These are phyloP conservation scores for Penicillium oxalicum DNA, from an alignment of 2,329 filamentous ascomycete genomes.

Conservation along the genomic window DNA sequence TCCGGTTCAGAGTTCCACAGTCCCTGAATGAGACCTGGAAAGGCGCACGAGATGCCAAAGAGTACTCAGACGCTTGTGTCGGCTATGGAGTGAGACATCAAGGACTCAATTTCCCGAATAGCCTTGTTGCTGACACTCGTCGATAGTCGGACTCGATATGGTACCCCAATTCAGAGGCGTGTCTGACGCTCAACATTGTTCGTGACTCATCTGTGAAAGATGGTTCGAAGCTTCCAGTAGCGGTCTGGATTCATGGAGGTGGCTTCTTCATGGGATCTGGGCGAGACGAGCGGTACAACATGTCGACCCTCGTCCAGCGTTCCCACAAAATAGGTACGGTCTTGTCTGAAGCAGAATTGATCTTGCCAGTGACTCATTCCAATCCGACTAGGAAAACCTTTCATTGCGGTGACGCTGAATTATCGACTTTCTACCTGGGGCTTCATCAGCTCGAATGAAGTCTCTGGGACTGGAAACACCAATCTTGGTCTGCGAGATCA, in stretches of 20 bases:
- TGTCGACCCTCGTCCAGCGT: slow-evolving; percentile 54
- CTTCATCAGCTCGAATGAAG: slow-evolving; percentile 45
- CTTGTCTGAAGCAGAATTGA: too few species aligned
- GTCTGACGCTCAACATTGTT: slow-evolving; percentile 58
- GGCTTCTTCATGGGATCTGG: slow-evolving; percentile 48
- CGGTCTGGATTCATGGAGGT: slow-evolving; percentile 58
- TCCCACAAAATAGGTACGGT: slow-evolving; percentile 42
- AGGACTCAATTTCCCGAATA: background rate
- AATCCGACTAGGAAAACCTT: slow-evolving; percentile 37
- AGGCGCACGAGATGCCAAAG: slow-evolving; percentile 37
- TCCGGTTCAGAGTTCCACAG: slow-evolving; percentile 50
- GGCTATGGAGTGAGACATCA: slow-evolving; percentile 43
- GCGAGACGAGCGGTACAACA: slow-evolving; percentile 55
- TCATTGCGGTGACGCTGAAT: slow-evolving; percentile 52
- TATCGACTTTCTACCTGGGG: slow-evolving; percentile 50
- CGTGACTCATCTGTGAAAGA: slow-evolving; percentile 40
- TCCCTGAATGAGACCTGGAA: slow-evolving; percentile 45
- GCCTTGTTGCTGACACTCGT: background rate
- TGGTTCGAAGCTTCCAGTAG: slow-evolving; percentile 47
- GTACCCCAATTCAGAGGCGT: slow-evolving; percentile 48
- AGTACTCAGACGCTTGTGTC: slow-evolving; percentile 45
- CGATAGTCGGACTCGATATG: slow-evolving; percentile 30
- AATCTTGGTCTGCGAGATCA: slow-evolving; percentile 53
- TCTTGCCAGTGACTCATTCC: too few species aligned
- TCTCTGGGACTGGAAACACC: slow-evolving; percentile 39